Conservation (phyloP, 768 basidiomycete species). For the Psilocybe sp. region DNA sequence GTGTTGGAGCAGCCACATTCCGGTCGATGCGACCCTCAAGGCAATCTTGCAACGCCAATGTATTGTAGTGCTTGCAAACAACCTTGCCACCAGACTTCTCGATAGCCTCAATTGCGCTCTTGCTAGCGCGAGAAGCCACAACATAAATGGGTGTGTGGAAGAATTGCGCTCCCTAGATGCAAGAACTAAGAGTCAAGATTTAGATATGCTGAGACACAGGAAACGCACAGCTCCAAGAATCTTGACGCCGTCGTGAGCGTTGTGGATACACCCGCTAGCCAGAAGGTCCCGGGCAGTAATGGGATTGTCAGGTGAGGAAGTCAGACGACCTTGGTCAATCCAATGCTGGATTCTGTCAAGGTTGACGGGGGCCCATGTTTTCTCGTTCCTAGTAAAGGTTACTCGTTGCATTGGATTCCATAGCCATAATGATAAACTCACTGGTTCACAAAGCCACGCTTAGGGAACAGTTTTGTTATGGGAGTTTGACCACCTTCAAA, state of each 20-base stretch:
- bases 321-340: conserved; percentile 82
- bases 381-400: conserved; percentile 53
- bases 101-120: conserved; percentile 81
- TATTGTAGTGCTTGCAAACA: conserved; percentile 90
- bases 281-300: conserved; percentile 87
- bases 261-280: conserved; percentile 85
- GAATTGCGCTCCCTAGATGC: conserved; percentile 57
- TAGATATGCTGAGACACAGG: conserved; percentile 15
- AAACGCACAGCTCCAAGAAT: conserved; percentile 74
- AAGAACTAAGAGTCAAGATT: background rate
- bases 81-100: conserved; percentile 81
- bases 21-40: conserved; percentile 71
- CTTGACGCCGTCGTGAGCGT: conserved; percentile 89
- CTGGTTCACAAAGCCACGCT: conserved; percentile 93
- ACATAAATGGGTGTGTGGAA: conserved; percentile 76
- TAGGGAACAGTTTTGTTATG: conserved; percentile 86
- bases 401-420: background rate
- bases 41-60: conserved; percentile 76
- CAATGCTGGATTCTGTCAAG: conserved; percentile 87
- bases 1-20: conserved; percentile 76
- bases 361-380: conserved; percentile 80
- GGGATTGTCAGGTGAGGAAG: conserved; percentile 72
- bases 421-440: conserved; percentile 37
- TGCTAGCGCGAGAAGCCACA: conserved; percentile 80
- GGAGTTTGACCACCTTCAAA: conserved; percentile 99